Conservation (phyloP, 805 yeast species). For the Dipodascus geniculatus region DNA sequence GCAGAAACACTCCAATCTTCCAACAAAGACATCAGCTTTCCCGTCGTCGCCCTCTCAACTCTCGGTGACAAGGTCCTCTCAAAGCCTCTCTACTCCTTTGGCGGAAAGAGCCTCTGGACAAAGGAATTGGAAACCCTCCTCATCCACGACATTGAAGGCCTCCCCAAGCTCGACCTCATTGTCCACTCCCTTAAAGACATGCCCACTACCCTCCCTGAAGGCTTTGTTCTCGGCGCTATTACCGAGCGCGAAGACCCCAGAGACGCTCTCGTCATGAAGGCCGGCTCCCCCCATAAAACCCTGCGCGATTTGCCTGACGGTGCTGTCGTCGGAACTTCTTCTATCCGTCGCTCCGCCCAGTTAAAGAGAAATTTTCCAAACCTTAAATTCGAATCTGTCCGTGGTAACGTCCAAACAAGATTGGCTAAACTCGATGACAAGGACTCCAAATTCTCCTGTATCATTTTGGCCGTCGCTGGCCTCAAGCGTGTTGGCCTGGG, state of each 20-base stretch:
- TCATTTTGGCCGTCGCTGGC: conserved; percentile 90
- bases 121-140: conserved; percentile 79
- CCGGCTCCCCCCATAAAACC: conserved; percentile 47
- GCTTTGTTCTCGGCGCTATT: conserved; percentile 80
- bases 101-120: conserved; percentile 96
- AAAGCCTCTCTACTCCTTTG: conserved; percentile 84
- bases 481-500: conserved; percentile 59
- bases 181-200: conserved; percentile 88
- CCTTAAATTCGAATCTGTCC: conserved; percentile 65
- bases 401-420: conserved; percentile 81
- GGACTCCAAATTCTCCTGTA: conserved; percentile 51
- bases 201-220: conserved; percentile 86
- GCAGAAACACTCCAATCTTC: conserved; percentile 43
- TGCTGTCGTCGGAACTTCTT: conserved; percentile 85
- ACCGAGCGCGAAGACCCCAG: conserved; percentile 83
- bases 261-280: conserved; percentile 76
- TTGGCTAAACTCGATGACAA: conserved; percentile 67
- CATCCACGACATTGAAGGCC: conserved; percentile 45
- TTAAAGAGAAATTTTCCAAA: conserved; percentile 66
- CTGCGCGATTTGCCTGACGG: conserved; percentile 74
- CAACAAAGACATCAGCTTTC: conserved; percentile 58
- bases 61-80: conserved; percentile 82
- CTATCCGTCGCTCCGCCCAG: conserved; percentile 90
- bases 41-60: conserved; percentile 70
- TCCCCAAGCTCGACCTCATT: conserved; percentile 67